Evolutionary conservation across 805 yeast genomes (phyloP), one percentile per base, ranked within the genome.

Genomic region (Cyberlindnera veronae): DNA sequence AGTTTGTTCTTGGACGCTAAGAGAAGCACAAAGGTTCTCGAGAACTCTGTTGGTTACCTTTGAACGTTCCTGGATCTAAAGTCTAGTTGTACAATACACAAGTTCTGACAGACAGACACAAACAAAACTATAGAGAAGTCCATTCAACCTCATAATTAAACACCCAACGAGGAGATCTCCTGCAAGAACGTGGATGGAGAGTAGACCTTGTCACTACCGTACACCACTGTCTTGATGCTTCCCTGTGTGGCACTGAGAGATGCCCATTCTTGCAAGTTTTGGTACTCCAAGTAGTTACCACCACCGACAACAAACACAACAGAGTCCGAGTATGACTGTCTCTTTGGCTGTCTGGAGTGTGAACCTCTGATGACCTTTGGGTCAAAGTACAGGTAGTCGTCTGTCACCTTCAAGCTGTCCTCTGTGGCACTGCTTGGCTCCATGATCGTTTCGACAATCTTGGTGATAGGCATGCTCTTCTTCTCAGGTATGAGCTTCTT

Each of bases 261-360:
- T 0, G 79, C 77, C 95, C 96, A 90, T 61, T 90, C 96, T 62
- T 87, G 95, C 56, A 93, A 73, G 57, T 91, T 91, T 44, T 90
- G 95, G 60, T 91, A 93, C 66, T 93, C 99, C 47, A 86, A 67
- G 60, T 89, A 93, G 62, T 87, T 90, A 34, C 98, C 98, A 26
- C 99, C 99, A 19, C 99, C 99, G 41, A 93, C 90, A 38, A 90
- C 87, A 61, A 93, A 93, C 16, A 93, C 95, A 36, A 87, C 67
- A 2, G 95, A 79, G 50, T 88, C 93, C 44, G 79, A 79, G 61
- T 86, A 88, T 10, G 81, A 68, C 50, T 82, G 85, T 57, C 95
- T 78, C 61, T 79, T 84, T 28, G 97, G 97, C 27, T 90, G 91
- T 53, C 84, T 80, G 3, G 95, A 80, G 53, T 84, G 90, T 6